These are phyloP conservation scores for Tetrahymena borealis DNA, from an alignment of 73 alveolate species.

Conservation along the genomic window DNA sequence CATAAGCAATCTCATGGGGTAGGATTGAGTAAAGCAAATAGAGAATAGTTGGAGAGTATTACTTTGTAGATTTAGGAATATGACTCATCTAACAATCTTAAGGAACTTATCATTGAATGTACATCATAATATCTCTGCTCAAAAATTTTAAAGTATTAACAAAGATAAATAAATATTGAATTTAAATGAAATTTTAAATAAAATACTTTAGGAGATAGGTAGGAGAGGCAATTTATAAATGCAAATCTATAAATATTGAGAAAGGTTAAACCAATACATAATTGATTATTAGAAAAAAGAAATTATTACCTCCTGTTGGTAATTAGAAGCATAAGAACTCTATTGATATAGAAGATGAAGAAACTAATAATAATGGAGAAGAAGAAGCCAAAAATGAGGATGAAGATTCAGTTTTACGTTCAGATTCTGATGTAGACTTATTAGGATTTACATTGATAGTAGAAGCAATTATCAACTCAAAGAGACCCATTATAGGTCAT, in stretches of 20 bases:
- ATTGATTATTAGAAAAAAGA: background rate
- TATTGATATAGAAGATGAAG: background rate
- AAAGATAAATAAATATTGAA: background rate
- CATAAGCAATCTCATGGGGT: background rate
- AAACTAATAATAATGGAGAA: background rate
- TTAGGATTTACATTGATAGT: slow-evolving; percentile 25
- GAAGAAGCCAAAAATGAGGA: background rate
- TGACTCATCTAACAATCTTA: background rate
- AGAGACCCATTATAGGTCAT: slow-evolving; percentile 85
- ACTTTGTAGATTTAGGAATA: background rate
- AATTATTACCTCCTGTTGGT: background rate
- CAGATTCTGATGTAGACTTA: background rate
- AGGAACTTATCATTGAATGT: background rate
- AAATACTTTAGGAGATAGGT: background rate
- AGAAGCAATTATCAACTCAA: slow-evolving; percentile 52
- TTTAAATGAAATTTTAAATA: background rate
- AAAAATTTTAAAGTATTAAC: background rate
- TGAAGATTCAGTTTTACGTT: background rate
- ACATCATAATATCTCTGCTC: background rate
- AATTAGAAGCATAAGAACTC: background rate
- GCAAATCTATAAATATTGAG: background rate
- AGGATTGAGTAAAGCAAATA: background rate
- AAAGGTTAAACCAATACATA: background rate
- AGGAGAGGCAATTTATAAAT: background rate
- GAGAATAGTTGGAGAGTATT: background rate